These are phyloP conservation scores for Colletotrichum lindemuthianum DNA, from an alignment of 2,329 filamentous ascomycete genomes.

Conservation along the genomic window DNA sequence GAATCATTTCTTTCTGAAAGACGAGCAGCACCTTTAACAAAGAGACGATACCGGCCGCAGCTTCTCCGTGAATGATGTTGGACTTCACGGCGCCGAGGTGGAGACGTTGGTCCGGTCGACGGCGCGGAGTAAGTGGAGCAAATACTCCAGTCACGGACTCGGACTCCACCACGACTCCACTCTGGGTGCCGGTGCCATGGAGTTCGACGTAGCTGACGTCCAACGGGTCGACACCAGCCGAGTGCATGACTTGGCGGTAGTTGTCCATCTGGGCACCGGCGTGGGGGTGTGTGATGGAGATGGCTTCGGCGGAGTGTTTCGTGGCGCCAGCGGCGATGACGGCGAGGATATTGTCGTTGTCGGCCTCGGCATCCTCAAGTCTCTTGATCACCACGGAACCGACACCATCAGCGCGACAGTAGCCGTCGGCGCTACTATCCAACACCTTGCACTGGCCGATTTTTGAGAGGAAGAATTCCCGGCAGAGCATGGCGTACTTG, in stretches of 20 bases:
- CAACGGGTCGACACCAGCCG: constrained; percentile 42
- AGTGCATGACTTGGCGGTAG: constrained; percentile 42
- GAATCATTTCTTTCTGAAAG: constrained; percentile 38
- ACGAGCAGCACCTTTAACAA: constrained; percentile 41
- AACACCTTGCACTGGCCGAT: constrained; percentile 41
- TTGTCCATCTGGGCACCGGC: constrained; percentile 35
- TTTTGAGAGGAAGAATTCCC: constrained; percentile 2
- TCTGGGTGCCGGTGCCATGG: constrained; percentile 52
- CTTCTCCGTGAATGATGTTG: constrained; percentile 54
- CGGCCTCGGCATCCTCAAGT: constrained; percentile 52
- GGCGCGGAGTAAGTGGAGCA: background rate
- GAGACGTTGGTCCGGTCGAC: background rate
- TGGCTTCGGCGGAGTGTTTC: constrained; percentile 54
- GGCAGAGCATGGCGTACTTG: constrained; percentile 41
- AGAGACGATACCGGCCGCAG: constrained; percentile 39
- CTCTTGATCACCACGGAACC: constrained; percentile 56
- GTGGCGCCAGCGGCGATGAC: constrained; percentile 47
- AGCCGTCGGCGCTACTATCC: constrained; percentile 57
- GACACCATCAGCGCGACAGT: constrained; percentile 56
- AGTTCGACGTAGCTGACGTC: constrained; percentile 45
- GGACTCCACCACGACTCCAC: constrained; percentile 42
- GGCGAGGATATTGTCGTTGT: constrained; percentile 51
- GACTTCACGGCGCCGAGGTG: constrained; percentile 20
- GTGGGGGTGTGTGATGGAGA: constrained; percentile 46
- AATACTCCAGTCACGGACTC: constrained; percentile 34